Conservation (phyloP, 2,329 filamentous ascomycete genomes). For the Penicillium sp. region DNA sequence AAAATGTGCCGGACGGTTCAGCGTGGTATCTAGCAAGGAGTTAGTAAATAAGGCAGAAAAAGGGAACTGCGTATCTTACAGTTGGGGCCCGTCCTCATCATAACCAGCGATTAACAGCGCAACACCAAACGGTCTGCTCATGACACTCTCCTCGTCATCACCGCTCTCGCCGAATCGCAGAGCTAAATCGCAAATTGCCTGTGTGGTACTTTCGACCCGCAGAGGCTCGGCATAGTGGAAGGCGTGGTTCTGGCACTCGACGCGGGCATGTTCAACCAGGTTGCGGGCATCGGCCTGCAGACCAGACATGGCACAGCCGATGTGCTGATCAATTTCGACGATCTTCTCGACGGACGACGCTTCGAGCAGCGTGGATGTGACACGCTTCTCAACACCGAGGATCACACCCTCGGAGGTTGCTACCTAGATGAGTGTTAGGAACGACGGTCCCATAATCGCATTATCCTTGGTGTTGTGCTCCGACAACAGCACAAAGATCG, state of each 20-base stretch:
- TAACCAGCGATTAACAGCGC: constrained; percentile 94
- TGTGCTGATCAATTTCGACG: constrained; percentile 98
- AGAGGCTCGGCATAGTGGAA: constrained; percentile 98
- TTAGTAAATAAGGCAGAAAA: background rate
- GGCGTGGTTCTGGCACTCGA: constrained; percentile 93
- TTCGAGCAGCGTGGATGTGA: constrained; percentile 95
- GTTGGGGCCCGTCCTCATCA: constrained; percentile 92
- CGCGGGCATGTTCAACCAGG: constrained; percentile 97
- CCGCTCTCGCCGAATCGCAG: constrained; percentile 95
- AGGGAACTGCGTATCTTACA: constrained; percentile 50
- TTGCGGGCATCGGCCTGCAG: constrained; percentile 95
- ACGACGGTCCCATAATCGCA: constrained; percentile 2
- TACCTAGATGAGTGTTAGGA: constrained; percentile 49
- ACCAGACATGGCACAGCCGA: constrained; percentile 97
- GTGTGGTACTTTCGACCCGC: constrained; percentile 94
- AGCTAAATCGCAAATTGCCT: constrained; percentile 96
- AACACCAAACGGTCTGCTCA: constrained; percentile 96
- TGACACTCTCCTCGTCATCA: constrained; percentile 97
- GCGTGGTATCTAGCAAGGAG: constrained; percentile 72
- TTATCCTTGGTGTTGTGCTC: background rate
- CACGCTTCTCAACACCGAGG: constrained; percentile 97
- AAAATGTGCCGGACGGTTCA: constrained; percentile 96
- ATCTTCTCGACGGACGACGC: constrained; percentile 99
- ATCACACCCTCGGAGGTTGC: constrained; percentile 93
- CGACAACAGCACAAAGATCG: background rate